These are phyloP conservation scores for Cyclospora cayetanensis DNA, from an alignment of 169 alveolate genomes.

Conservation along the genomic window DNA sequence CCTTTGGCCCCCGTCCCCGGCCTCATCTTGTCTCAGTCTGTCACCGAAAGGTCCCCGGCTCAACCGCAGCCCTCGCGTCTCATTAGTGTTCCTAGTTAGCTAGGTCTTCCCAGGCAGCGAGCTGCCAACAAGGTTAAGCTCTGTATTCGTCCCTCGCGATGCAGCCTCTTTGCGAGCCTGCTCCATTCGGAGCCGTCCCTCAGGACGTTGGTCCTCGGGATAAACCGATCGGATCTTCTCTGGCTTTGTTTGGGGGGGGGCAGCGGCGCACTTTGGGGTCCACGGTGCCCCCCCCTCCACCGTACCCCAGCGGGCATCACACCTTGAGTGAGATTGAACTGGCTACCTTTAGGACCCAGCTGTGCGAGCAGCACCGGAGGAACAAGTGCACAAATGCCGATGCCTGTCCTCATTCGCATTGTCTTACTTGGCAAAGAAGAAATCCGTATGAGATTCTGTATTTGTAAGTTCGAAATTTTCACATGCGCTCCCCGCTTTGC, in stretches of 20 bases:
- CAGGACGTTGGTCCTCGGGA: too few relatives aligned
- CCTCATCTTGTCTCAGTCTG: neutral
- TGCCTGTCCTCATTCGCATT: slow-evolving; percentile 88
- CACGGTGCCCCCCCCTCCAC: slow-evolving; percentile 27
- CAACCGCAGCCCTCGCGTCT: neutral
- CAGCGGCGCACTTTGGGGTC: neutral
- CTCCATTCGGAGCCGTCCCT: neutral
- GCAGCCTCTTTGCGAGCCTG: slow-evolving; percentile 37
- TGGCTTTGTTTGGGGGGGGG: too few relatives aligned
- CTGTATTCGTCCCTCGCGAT: neutral
- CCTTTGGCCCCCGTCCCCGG: neutral
- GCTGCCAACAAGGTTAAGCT: neutral
- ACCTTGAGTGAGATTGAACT: slow-evolving; percentile 75
- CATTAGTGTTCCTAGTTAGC: neutral
- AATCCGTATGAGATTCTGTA: slow-evolving; percentile 81
- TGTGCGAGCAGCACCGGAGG: slow-evolving; percentile 85
- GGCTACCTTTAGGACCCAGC: slow-evolving; percentile 85
- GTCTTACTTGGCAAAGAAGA: slow-evolving; percentile 91
- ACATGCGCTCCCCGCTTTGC: too few relatives aligned
- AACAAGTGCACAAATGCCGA: slow-evolving; percentile 84
- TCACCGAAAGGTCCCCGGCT: neutral
- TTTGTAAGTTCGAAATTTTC: too few relatives aligned
- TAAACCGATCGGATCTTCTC: too few relatives aligned
- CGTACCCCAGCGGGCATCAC: slow-evolving; percentile 40
- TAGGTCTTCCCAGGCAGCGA: neutral